Evolutionary conservation across 2,329 filamentous ascomycete species (phyloP), one percentile per base, ranked within the genome.

Genomic region (Alternaria gansuensis): DNA sequence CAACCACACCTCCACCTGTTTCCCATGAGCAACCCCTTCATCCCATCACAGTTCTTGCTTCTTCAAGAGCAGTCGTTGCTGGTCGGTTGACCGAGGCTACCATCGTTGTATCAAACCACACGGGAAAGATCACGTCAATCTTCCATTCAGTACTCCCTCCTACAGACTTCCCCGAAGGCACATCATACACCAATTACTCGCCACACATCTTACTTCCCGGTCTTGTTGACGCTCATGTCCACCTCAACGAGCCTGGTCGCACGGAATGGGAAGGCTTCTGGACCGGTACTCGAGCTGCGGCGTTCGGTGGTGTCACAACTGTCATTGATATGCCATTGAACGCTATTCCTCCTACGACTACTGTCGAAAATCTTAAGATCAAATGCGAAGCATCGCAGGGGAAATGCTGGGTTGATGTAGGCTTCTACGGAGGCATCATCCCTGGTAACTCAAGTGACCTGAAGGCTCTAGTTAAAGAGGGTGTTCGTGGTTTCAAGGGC

Each of bases 261-360:
- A 97, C 94, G 51, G 94, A 97, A 85, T 98, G 95, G 95, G 95
- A 99, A 76, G 95, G 95, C 10, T 99, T 99, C 82, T 91, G 90
- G 82, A 97, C 93, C 0, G 95, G 95, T 48, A 98, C 95, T 24
- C 87, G 91, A 69, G 95, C 95, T 33, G 95, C 95, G 4, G 95
- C 95, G 10, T 96, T 94, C 69, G 95, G 95, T 39, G 95, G 95
- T 70, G 95, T 98, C 26, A 99, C 95, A 4, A 98, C 95, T 0
- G 93, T 99, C 9, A 83, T 99, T 72, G 95, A 98, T 79, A 99
- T 99, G 95, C 95, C 95, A 33, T 80, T 98, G 62, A 99, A 99
- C 79, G 93, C 94, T 48, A 96, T 99, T 39, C 95, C 95, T 34
- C 95, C 95, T 0, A 99, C 95, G 0, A 98, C 94, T 9, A 98